These are phyloP conservation scores for Kwoniella sp. DNA, from an alignment of 768 basidiomycete genomes.

Conservation along the genomic window DNA sequence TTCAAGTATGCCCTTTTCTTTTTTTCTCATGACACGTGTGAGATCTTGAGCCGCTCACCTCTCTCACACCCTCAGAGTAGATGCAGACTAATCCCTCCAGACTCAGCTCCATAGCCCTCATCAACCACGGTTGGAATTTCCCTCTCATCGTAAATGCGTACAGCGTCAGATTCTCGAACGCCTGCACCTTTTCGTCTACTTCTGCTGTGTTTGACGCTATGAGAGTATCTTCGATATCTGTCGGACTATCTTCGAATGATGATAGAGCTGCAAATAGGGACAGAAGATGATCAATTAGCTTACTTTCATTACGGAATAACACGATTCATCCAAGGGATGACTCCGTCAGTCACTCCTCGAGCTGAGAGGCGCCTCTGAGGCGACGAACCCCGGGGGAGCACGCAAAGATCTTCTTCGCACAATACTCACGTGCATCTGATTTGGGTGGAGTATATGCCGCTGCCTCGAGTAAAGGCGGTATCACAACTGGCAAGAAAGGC, in stretches of 20 bases:
- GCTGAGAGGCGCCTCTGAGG: too few relatives aligned
- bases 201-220: constrained; percentile 61
- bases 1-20: too few relatives aligned
- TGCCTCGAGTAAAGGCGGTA: constrained; percentile 73
- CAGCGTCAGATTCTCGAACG: constrained; percentile 36
- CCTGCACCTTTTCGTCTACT: constrained; percentile 39
- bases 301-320: too few relatives aligned
- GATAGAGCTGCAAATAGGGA: constrained; percentile 59
- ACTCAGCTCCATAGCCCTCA: constrained; percentile 25
- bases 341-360: too few relatives aligned
- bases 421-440: constrained; percentile 18
- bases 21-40: neutral
- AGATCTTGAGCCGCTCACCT: constrained; percentile 23
- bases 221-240: constrained; percentile 66
- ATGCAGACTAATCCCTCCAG: constrained; percentile 30
- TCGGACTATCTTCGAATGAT: constrained; percentile 20
- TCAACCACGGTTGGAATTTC: constrained; percentile 34
- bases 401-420: neutral
- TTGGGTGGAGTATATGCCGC: constrained; percentile 66
- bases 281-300: constrained; percentile 64
- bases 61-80: constrained; percentile 29
- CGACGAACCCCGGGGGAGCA: too few relatives aligned
- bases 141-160: constrained; percentile 32
- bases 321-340: too few relatives aligned
- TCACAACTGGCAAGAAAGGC: constrained; percentile 79